Percentiles rank a stretch among this genome's conserved stretches.
Conservation (phyloP, 2,329 filamentous ascomycete genomes). For the Elsinoe fawcettii region DNA sequence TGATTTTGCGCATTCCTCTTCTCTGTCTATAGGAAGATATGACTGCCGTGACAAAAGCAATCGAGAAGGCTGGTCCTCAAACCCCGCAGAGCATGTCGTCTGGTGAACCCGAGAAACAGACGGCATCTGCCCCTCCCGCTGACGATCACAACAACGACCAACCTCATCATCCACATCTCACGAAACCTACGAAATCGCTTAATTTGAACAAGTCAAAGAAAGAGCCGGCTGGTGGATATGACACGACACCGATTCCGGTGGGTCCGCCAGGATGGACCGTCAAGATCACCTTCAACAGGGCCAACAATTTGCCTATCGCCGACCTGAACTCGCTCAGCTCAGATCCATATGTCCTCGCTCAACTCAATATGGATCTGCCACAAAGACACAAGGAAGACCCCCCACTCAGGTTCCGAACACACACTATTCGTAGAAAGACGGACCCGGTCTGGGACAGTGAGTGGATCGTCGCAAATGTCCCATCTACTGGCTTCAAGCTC, state of each 20-base stretch:
- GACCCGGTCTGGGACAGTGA: conserved; percentile 75
- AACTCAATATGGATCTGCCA: conserved; percentile 62
- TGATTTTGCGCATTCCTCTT: background rate
- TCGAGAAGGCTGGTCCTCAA: conserved; percentile 4
- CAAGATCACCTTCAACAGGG: conserved; percentile 75
- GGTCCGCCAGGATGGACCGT: conserved; percentile 74
- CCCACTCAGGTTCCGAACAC: conserved; percentile 63
- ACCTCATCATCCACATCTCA: background rate
- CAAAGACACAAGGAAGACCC: conserved; percentile 82
- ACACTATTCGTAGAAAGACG: conserved; percentile 62
- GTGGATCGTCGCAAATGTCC: conserved; percentile 85
- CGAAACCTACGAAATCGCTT: background rate
- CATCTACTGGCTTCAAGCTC: conserved; percentile 68
- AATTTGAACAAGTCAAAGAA: conserved; percentile 21
- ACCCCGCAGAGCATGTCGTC: conserved; percentile 12
- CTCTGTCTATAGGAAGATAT: background rate
- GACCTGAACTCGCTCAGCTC: conserved; percentile 71
- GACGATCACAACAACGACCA: background rate
- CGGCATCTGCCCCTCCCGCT: background rate
- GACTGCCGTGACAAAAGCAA: background rate
- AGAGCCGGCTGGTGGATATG: conserved; percentile 67
- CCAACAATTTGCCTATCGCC: conserved; percentile 70
- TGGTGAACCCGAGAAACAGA: conserved; percentile 4
- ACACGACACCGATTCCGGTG: conserved; percentile 66
- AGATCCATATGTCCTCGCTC: conserved; percentile 74